Base-by-base conservation (phyloP, 306 rosid species). In the Medicago lupulina region DNA sequence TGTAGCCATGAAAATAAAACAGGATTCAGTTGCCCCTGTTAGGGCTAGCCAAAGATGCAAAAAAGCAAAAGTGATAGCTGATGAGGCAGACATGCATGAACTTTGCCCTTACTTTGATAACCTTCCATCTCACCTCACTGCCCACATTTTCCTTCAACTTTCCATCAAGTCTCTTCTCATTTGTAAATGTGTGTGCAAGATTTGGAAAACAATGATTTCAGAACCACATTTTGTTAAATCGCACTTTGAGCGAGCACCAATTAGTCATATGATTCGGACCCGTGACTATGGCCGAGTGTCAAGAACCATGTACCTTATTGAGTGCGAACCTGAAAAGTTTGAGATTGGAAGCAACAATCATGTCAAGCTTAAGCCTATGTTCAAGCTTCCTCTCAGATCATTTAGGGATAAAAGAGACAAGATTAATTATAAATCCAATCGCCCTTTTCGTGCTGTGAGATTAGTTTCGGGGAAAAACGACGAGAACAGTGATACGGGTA, bases 171-270 rank as follows among this genome's bases (percentile, higher is more conserved):
- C 74, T 36, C 25, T 83, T 63, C 18, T 81, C 50, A 46, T 75
- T 13, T 79, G 86, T 74, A 86, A 23, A 54, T 61, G 73, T 47
- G 79, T 76, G 2, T 81, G 84, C 76, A 71, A 53, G 25, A 14
- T 16, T 5, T 86, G 79, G 84, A 16, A 6, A 7, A 14, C 44
- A 1, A 36, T 75, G 3, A 79, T 86, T 21, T 81, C 86, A 3
- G 61, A 76, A 9, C 82, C 74, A 7, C n/a, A 57, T 5, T 86
- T 84, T 64, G 63, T 67, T 4, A 58, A 62, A 39, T 17, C 18
- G 28, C 79, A 83, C 25, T 74, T 74, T 46, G 8, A 50, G 7
- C 40, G 3, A 25, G 76, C 78, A 19, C 31, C 2, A n/a, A n/a
- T 2, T 9, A 8, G 53, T 59, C 40, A 69, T 2, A 0, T 83